These are phyloP conservation scores for maize (Zea mays) DNA, from an alignment of 176 grass and related monocot species.

Conservation along the genomic window Zm-B73-REFERENCE-NAM-5.0 NC_050100.1:124019001-124019500, in stretches of 20 bases:
- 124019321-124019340: slow-evolving; percentile 14
- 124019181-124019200: slow-evolving; percentile 14
- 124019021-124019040: too few species aligned
- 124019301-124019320: slow-evolving; percentile 13
- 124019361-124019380: slow-evolving; percentile 3
- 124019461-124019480: slow-evolving; percentile 61
- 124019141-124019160: background rate
- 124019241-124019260: slow-evolving; percentile 26
- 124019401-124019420: slow-evolving; percentile 59
- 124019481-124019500: too few species aligned
- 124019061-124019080: too few species aligned
- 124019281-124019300: background rate
- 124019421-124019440: slow-evolving; percentile 98
- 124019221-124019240: slow-evolving; percentile 22
- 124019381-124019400: slow-evolving; percentile 20
- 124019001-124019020: too few species aligned
- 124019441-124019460: slow-evolving; percentile 80
- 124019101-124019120: too few species aligned
- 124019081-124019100: too few species aligned
- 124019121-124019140: too few species aligned
- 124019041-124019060: too few species aligned
- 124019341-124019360: slow-evolving; percentile 13
- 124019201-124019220: background rate
- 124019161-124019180: slow-evolving; percentile 1
- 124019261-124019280: slow-evolving; percentile 13